These are phyloP conservation scores for Martensiomyces pterosporus DNA, from an alignment of 192 early-diverging fungal species.

Conservation along the genomic window DNA sequence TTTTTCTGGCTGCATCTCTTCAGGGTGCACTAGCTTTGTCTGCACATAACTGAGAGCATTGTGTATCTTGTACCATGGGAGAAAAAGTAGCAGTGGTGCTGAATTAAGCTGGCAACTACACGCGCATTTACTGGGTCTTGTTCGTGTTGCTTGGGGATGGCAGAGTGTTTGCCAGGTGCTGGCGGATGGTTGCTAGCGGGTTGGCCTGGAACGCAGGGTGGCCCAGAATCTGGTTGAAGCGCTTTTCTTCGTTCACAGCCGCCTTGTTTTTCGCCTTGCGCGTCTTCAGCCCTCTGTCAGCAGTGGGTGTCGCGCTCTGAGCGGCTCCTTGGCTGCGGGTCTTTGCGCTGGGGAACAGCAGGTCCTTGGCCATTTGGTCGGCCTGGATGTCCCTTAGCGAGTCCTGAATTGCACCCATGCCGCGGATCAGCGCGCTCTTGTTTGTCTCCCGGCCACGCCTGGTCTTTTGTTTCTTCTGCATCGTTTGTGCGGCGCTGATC, in stretches of 20 bases:
- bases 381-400: slow-evolving; percentile 28
- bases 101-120: too few relatives aligned
- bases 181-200: slow-evolving; percentile 65
- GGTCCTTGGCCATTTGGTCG: slow-evolving; percentile 13
- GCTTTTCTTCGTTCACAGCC: slow-evolving; percentile 62
- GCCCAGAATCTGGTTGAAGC: slow-evolving; percentile 66
- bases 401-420: slow-evolving; percentile 50
- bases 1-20: too few relatives aligned
- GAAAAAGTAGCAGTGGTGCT: too few relatives aligned
- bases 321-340: slow-evolving; percentile 21
- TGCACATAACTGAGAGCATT: too few relatives aligned
- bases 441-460: slow-evolving; percentile 35
- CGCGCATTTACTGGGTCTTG: too few relatives aligned
- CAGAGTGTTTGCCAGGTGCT: slow-evolving; percentile 71
- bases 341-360: slow-evolving; percentile 17
- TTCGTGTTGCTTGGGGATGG: too few relatives aligned
- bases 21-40: too few relatives aligned
- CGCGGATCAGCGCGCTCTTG: slow-evolving; percentile 51
- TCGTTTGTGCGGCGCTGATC: slow-evolving; percentile 50
- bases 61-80: too few relatives aligned
- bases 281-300: slow-evolving; percentile 3
- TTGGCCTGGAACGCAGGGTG: slow-evolving; percentile 70
- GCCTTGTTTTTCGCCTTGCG: slow-evolving; percentile 60
- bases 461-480: slow-evolving; percentile 49
- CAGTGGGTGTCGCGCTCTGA: slow-evolving; percentile 9